Conservation (phyloP, 2,329 filamentous ascomycete genomes). For the Alternaria incomplexa region DNA sequence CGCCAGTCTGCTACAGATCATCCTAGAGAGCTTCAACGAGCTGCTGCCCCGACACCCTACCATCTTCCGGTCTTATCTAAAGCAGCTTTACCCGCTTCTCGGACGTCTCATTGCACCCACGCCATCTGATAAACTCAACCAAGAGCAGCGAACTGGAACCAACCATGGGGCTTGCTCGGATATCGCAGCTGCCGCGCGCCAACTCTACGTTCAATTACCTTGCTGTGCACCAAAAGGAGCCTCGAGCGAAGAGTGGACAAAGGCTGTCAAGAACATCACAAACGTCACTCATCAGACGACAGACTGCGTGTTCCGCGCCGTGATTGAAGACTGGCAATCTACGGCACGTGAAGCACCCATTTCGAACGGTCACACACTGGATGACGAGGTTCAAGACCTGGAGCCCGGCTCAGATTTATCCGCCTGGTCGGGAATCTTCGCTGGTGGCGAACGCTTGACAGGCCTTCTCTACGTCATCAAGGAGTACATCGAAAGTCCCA, state of each 20-base stretch:
- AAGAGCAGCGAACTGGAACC: slow-evolving; percentile 19
- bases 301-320: slow-evolving; percentile 77
- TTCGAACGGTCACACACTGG: slow-evolving; percentile 34
- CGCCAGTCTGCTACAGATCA: slow-evolving; percentile 63
- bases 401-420: slow-evolving; percentile 60
- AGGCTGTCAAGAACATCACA: slow-evolving; percentile 67
- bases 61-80: slow-evolving; percentile 77
- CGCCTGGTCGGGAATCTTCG: slow-evolving; percentile 74
- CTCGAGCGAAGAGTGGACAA: slow-evolving; percentile 78
- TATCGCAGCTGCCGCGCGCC: slow-evolving; percentile 65
- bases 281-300: slow-evolving; percentile 72
- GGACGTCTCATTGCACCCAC: slow-evolving; percentile 69
- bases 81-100: slow-evolving; percentile 69
- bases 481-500: slow-evolving; percentile 67
- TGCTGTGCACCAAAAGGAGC: slow-evolving; percentile 82
- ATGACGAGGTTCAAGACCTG: slow-evolving; percentile 47
- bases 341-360: slow-evolving; percentile 52
- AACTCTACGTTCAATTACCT: slow-evolving; percentile 73
- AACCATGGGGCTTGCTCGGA: slow-evolving; percentile 58
- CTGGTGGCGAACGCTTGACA: slow-evolving; percentile 72
- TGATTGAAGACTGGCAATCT: slow-evolving; percentile 83
- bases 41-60: slow-evolving; percentile 82
- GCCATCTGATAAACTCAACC: slow-evolving; percentile 48
- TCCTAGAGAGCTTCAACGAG: slow-evolving; percentile 73
- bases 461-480: slow-evolving; percentile 70